Evolutionary conservation across 164 flowering plant genomes (phyloP), one percentile per base, ranked within the genome.

Genomic region (Saururus chinensis): DNA sequence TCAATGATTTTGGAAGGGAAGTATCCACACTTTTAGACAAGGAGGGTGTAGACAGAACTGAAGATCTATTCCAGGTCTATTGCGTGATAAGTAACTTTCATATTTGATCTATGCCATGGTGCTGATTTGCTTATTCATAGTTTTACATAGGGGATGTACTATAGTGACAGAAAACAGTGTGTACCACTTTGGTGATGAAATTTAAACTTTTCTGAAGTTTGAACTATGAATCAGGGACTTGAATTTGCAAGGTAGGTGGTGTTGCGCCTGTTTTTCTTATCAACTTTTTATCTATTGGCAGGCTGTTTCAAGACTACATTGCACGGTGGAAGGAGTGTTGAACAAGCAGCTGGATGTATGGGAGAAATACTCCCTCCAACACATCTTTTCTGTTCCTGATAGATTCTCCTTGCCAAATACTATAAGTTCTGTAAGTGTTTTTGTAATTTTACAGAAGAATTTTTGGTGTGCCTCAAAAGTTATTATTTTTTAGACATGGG

Each of bases 361-460:
- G 98, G 92, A 89, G 73, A 74, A 79, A 62, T 86, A 89, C 40
- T 84, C 92, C 65, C 77, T 86, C 40, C 73, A 59, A 4, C 83
- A 81, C 70, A 80, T 84, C 76, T 92, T 92, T 71, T 60, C 62
- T 59, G 90, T 89, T 65, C 95, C 96, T 19, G 72, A 80, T 64
- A 85, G 88, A 45, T 83, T 92, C 66, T 67, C 78, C 2, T 61
- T 87, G 57, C 85, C 82, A 35, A 64, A 76, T 65, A 55, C 61
- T 73, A 96, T 91, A 78, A 30, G 87, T 64, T 60, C 0, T 45
- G 49, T 45, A 45, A 45, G 49, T 45, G 1, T 45, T 8, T 12
- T 2, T 17, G 14, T 45, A 13, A 41, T 12, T 45, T 45, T 3
- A 12, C 49, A 12, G 1, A 45, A 30, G 37, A 6, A 30, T 30